Evolutionary conservation across 148 eudicot species (phyloP).

Genomic region (Suaeda aralocaspica): DNA sequence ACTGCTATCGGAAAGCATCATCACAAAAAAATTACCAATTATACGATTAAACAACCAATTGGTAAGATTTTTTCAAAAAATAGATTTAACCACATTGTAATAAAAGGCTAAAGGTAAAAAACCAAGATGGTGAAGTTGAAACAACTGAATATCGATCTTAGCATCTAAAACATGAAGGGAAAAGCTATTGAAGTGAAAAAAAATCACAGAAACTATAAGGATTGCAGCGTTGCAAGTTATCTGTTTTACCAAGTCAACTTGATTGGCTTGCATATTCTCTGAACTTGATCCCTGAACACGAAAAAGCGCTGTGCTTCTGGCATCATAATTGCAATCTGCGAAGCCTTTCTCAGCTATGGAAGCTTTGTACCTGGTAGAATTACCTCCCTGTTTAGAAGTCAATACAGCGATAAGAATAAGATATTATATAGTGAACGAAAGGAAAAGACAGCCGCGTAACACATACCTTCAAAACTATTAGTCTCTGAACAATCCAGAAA

Average conservation of each 20-base stretch:
- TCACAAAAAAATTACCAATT: no score
- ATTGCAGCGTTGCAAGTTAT: not conserved
- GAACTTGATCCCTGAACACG: slow-evolving; percentile 42
- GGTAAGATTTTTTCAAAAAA: no score
- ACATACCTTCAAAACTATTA: not conserved
- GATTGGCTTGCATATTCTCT: slow-evolving; percentile 48
- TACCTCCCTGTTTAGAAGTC: slow-evolving; percentile 7
- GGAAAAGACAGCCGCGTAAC: not conserved
- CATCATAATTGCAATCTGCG: not conserved
- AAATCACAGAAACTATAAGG: not conserved
- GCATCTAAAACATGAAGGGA: no score
- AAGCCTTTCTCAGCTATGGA: not conserved
- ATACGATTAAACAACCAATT: no score
- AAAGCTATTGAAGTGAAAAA: no score
- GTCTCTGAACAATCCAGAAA: slow-evolving; percentile 11
- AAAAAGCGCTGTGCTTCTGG: slow-evolving; percentile 30
- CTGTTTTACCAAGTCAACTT: slow-evolving; percentile 35
- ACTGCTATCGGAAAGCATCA: no score
- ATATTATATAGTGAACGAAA: not conserved
- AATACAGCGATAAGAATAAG: not conserved
- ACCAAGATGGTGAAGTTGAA: no score
- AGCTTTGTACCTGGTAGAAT: slow-evolving; percentile 1
- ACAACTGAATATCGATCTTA: no score
- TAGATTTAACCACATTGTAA: no score
- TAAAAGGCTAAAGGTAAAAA: no score